Evolutionary conservation across 2,329 filamentous ascomycete species (phyloP), one percentile per base, ranked within the genome.

Genomic region (Ustulina deusta): DNA sequence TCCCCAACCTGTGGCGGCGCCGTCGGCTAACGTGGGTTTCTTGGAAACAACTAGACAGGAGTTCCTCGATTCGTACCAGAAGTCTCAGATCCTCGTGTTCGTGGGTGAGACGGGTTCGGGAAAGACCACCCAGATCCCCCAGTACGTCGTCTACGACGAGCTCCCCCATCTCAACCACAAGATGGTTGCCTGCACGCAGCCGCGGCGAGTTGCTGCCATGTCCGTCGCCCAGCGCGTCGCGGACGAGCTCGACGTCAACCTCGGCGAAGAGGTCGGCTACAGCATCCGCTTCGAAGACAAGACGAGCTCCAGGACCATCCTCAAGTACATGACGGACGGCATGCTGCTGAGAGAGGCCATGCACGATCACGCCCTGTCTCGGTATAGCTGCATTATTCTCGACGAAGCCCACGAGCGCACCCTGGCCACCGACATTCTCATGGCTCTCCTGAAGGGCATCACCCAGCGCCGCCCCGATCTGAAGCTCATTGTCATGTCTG

Each of bases 281-380:
- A 98, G 93, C 80, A 98, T 99, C 79, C 93, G 96, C 85, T 99
- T 99, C 81, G 97, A 99, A 81, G 96, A 99, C 80, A 92, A 90
- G 83, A 98, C 96, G 0, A 88, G 92, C 58, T 89, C 90, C 65
- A 94, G 93, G 80, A 99, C 96, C 1, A 89, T 97, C 69, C 88
- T 99, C 78, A 99, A 99, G 85, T 99, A 99, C 85, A 99, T 99
- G 96, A 99, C 97, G 51, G 96, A 99, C 78, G 97, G 97, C 88
- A 98, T 99, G 91, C 89, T 99, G 76, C 86, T 98, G 77, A 87
- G 96, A 77, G 96, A 99, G 82, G 94, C 96, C 65, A 97, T 99
- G 90, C 91, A 97, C 81, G 96, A 99, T 80, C 93, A 94, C 77
- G 88, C 97, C 74, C 89, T 99, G 82, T 91, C 88, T 58, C 92